phyloP scores from a whole-genome alignment of 768 basidiomycete species.

The Psilocybe cubensis region DNA sequence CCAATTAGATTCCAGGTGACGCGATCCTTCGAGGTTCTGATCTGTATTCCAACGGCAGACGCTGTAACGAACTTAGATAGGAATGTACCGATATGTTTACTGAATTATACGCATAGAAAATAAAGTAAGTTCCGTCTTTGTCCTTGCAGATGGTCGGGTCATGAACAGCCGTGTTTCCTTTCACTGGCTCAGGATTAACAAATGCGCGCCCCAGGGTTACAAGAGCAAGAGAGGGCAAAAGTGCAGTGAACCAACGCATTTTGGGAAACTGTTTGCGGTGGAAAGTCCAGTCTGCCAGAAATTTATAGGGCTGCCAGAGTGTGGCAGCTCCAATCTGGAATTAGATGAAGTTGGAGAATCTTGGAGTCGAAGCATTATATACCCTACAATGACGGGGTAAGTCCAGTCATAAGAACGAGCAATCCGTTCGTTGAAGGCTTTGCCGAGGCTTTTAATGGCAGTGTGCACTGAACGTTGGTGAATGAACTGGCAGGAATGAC shows the following conservation, averaged over 20 bases:
- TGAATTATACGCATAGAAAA: conserved; percentile 42
- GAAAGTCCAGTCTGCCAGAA: too few species aligned
- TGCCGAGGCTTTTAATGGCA: too few species aligned
- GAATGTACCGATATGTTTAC: neutral
- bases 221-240: conserved; percentile 24
- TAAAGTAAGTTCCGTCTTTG: conserved; percentile 45
- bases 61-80: conserved; percentile 34
- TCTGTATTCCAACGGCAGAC: conserved; percentile 49
- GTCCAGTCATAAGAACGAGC: too few species aligned
- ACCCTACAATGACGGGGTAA: too few species aligned
- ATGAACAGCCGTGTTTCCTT: conserved; percentile 46
- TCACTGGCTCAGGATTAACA: conserved; percentile 40
- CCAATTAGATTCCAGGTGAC: conserved; percentile 49
- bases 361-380: too few species aligned
- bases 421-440: too few species aligned
- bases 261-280: too few species aligned
- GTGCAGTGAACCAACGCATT: conserved; percentile 27
- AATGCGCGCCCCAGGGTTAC: conserved; percentile 7
- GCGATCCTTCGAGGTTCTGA: conserved; percentile 53
- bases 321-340: too few species aligned
- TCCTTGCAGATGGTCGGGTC: conserved; percentile 58
- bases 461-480: too few species aligned
- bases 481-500: too few species aligned
- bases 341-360: too few species aligned
- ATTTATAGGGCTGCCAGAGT: too few species aligned